A percentile compares a stretch with the other conserved stretches of the same genome.
phyloP scores from a whole-genome alignment of 129 eudicot genomes.

The Apium graveolens region DNA sequence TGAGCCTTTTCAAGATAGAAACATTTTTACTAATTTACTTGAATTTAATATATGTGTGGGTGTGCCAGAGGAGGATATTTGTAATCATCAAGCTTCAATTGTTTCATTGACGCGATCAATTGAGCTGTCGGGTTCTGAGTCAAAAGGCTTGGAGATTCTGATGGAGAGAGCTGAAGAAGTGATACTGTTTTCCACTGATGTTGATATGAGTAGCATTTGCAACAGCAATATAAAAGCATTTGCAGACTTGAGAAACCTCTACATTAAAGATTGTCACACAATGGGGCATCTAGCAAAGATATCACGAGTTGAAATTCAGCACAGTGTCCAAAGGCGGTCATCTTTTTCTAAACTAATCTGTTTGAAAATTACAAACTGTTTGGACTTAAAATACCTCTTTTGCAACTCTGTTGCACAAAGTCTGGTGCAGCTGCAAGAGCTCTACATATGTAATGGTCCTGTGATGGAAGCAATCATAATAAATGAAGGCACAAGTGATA shows the following conservation, averaged over 20 bases:
- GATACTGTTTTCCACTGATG: background rate
- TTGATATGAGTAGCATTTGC: background rate
- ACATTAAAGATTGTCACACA: rapidly evolving
- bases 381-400: background rate
- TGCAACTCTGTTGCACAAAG: background rate
- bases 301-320: background rate
- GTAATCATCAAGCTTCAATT: rapidly evolving
- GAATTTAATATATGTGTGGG: background rate
- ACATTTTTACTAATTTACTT: background rate
- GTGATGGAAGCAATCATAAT: background rate
- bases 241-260: background rate
- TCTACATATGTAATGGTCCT: rapidly evolving
- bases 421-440: background rate
- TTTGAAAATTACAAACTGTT: background rate
- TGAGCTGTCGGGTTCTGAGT: too few species aligned
- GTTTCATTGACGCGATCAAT: too few species aligned
- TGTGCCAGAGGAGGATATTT: background rate
- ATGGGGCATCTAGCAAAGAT: background rate
- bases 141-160: background rate
- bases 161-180: conserved; percentile 1
- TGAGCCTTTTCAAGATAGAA: background rate
- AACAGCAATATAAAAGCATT: background rate
- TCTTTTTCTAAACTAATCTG: background rate
- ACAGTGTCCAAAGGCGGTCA: background rate
- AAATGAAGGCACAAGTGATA: background rate